These are phyloP conservation scores for Penicillium sp. DNA, from an alignment of 2,329 filamentous ascomycete genomes.

Conservation along the genomic window DNA sequence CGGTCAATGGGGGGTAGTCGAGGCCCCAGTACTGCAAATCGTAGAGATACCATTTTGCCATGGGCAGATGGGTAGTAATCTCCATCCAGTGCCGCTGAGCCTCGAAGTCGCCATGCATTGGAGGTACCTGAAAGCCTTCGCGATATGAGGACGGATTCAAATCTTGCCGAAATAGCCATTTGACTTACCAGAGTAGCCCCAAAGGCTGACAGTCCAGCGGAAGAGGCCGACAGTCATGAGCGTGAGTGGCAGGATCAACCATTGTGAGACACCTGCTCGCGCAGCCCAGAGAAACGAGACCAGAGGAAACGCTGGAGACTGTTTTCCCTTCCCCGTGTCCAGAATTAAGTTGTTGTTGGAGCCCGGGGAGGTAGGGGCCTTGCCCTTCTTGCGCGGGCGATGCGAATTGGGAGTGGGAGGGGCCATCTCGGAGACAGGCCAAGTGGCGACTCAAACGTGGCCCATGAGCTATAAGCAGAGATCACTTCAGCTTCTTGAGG, in stretches of 20 bases:
- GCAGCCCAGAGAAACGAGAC: conserved; percentile 94
- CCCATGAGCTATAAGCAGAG: conserved; percentile 23
- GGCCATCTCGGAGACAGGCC: conserved; percentile 25
- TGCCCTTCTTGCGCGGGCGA: conserved; percentile 49
- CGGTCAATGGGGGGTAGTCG: conserved; percentile 95
- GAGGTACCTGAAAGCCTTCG: conserved; percentile 71
- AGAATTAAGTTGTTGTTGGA: conserved; percentile 45
- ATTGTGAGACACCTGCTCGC: conserved; percentile 77
- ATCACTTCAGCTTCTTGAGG: too few relatives aligned
- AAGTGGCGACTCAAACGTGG: conserved; percentile 13
- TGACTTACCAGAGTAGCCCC: conserved; percentile 82
- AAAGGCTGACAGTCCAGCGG: conserved; percentile 85
- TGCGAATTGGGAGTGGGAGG: conserved; percentile 35
- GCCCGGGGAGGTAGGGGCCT: conserved; percentile 33
- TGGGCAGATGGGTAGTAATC: conserved; percentile 79
- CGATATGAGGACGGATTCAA: conserved; percentile 11
- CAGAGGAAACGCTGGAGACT: conserved; percentile 76
- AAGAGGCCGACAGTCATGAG: conserved; percentile 90
- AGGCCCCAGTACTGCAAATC: conserved; percentile 96
- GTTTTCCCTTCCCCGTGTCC: conserved; percentile 45
- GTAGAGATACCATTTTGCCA: conserved; percentile 97
- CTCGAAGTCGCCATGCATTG: conserved; percentile 96
- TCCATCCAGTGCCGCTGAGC: conserved; percentile 99
- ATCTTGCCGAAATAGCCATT: background rate
- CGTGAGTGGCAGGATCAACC: conserved; percentile 83